Conservation (phyloP, 176 grass and related monocot genomes). For the Coix lacrymajobi region DNA sequence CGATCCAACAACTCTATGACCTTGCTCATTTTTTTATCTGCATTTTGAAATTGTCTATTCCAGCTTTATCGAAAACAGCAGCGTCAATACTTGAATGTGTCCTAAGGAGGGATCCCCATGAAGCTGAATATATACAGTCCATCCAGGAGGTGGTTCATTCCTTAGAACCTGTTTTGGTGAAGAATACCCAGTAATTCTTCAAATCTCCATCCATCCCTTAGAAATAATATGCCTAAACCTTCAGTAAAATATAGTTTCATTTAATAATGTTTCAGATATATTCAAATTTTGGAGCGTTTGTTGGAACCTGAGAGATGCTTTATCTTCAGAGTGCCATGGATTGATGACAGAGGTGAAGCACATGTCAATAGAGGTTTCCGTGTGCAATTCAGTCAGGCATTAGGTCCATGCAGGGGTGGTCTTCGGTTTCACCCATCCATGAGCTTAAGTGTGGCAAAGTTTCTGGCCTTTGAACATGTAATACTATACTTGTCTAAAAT, state of each 20-base stretch:
- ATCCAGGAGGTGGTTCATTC: conserved; percentile 97
- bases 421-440: conserved; percentile 98
- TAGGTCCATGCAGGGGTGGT: conserved; percentile 94
- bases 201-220: not conserved
- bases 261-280: conserved; percentile 59
- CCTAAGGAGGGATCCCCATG: conserved; percentile 80
- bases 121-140: conserved; percentile 95
- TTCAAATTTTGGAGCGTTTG: conserved; percentile 90
- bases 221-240: conserved; percentile 15
- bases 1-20: not conserved
- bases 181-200: conserved; percentile 74
- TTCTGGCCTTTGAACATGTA: conserved; percentile 99
- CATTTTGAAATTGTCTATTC: conserved; percentile 37
- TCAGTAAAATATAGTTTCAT: conserved; percentile 21
- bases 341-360: conserved; percentile 84
- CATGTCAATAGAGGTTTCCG: conserved; percentile 95
- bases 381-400: conserved; percentile 87
- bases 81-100: conserved; percentile 91
- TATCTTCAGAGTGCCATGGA: conserved; percentile 98
- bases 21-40: conserved; percentile 25
- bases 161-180: conserved; percentile 85
- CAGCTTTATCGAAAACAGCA: conserved; percentile 90
- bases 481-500: conserved; percentile 20
- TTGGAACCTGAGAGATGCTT: conserved; percentile 90
- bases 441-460: conserved; percentile 94